These are phyloP conservation scores for Xylaria sp. DNA, from an alignment of 2,329 filamentous ascomycete genomes.

Conservation along the genomic window DNA sequence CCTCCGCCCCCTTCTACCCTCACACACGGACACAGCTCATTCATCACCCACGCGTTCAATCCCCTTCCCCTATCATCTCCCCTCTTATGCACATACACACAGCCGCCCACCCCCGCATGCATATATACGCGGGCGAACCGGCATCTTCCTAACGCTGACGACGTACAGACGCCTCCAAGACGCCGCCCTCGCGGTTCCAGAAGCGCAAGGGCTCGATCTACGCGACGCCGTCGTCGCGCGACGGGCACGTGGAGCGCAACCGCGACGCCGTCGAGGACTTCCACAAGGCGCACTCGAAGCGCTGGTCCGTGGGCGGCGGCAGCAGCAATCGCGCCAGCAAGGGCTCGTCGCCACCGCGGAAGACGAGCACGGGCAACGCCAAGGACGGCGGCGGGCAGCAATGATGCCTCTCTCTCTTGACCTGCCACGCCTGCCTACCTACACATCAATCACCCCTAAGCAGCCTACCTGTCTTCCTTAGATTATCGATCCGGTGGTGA, in stretches of 20 bases:
- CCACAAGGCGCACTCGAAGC: slow-evolving; percentile 61
- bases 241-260: slow-evolving; percentile 65
- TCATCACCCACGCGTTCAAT: not conserved
- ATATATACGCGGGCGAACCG: not conserved
- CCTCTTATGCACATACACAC: slow-evolving; percentile 12
- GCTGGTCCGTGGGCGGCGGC: slow-evolving; percentile 45
- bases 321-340: slow-evolving; percentile 32
- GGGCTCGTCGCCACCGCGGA: slow-evolving; percentile 2
- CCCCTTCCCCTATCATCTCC: not conserved
- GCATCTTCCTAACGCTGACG: not conserved
- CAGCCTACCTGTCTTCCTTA: too few relatives aligned
- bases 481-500: too few relatives aligned
- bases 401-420: not conserved
- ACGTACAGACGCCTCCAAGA: slow-evolving; percentile 63
- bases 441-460: slow-evolving; percentile 1
- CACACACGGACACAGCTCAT: too few relatives aligned
- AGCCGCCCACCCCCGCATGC: not conserved
- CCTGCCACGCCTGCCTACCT: too few relatives aligned
- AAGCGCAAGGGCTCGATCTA: slow-evolving; percentile 71
- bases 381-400: slow-evolving; percentile 14
- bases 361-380: slow-evolving; percentile 21
- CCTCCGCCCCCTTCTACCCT: too few relatives aligned
- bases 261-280: slow-evolving; percentile 57
- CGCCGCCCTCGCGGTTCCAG: slow-evolving; percentile 69
- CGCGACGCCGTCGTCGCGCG: slow-evolving; percentile 65